Base-by-base conservation (phyloP, 1,284 basidiomycete genomes). In the Rhizopogon parksii region DNA sequence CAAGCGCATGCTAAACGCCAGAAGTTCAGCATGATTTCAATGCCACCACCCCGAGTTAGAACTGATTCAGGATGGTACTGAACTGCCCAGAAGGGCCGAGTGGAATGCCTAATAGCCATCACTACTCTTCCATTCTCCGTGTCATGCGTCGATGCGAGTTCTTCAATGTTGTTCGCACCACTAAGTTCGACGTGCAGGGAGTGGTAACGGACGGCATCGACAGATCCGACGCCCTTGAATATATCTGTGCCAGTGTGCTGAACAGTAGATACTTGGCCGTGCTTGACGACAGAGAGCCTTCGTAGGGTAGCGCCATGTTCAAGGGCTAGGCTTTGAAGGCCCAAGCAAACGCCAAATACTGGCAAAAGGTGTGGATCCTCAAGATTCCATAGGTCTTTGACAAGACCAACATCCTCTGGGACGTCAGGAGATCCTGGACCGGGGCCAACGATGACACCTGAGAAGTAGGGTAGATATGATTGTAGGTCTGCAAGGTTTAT, bases 51-150 rank as follows among this genome's bases (percentile, higher is more conserved):
- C 42, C 71, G 68, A 2, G 85, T 88, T 56, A 83, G 76, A 2
- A 82, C 78, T 6, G 83, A 90, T 68, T 95, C 95, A 1, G 95
- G 95, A 66, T 98, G 95, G 62, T 96, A 98, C 64, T 98, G 95
- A 2, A 98, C 93, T 2, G 91, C 92, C 83, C 88, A 95, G 58
- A 95, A 89, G 0, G 94, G 91, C 54, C 77, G 78, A 9, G 60
- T 65, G 40, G 60, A 72, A 64, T 95, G 92, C 57, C 74, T 76
- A 27, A 77, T 67, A 25, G 80, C 85, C 87, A 90, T 90, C 17
- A 85, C 69, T 15, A 88, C 80, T 36, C 57, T 68, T 3, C 83
- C 83, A 56, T 87, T 82, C 35, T 68, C 66, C 15, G 71, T 77
- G 53, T 89, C 87, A 49, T 85, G 70, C 6, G 81, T 70, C 82